Conservation (phyloP, 2,329 filamentous ascomycete species). For the Chaetomiaceae sp. region DNA sequence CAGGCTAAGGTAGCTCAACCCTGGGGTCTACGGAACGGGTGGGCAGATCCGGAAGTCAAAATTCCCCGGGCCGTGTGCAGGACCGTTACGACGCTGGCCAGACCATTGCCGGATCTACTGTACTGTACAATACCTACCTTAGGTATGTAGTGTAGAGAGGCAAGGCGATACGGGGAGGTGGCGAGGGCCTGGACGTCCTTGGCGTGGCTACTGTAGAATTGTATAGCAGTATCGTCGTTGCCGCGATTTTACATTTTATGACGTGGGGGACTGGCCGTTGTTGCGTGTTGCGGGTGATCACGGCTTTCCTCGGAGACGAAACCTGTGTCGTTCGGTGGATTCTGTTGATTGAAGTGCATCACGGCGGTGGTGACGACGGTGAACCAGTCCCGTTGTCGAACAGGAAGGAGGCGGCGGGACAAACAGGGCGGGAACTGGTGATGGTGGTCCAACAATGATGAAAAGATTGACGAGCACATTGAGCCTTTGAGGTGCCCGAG, state of each 20-base stretch:
- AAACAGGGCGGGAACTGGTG: background rate
- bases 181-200: background rate
- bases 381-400: too few relatives aligned
- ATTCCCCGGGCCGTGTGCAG: conserved; percentile 6
- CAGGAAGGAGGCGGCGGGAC: conserved; percentile 10
- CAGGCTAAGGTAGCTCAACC: conserved; percentile 16
- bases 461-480: too few relatives aligned
- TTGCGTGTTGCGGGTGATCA: conserved; percentile 4
- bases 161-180: too few relatives aligned
- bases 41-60: background rate
- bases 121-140: too few relatives aligned
- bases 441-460: conserved; percentile 6
- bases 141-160: too few relatives aligned
- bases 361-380: too few relatives aligned
- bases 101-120: background rate
- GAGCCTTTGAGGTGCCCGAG: too few relatives aligned
- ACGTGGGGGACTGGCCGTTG: background rate
- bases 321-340: background rate
- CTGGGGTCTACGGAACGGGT: too few relatives aligned
- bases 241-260: background rate
- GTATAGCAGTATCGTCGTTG: background rate
- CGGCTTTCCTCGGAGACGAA: conserved; percentile 12
- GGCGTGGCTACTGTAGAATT: background rate
- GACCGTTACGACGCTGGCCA: conserved; percentile 6
- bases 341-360: conserved; percentile 11